These are phyloP conservation scores for Physcomitrellopsis africana DNA, from an alignment of 225 moss, liverwort and hornwort species.

Conservation along the genomic window DNA sequence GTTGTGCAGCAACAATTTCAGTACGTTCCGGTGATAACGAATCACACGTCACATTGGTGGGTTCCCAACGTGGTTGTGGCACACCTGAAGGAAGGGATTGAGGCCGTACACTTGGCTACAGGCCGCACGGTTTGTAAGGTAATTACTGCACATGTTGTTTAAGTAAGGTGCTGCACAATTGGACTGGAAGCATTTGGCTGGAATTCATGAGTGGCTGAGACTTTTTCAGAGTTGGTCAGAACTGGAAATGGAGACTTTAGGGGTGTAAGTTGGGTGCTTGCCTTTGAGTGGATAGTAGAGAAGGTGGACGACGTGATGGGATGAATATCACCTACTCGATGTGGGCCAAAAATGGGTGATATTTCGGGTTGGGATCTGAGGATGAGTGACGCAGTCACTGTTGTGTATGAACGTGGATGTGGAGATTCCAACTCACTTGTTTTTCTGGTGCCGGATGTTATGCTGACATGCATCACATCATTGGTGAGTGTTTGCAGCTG, in stretches of 20 bases:
- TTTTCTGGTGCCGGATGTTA: background rate
- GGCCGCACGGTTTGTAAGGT: constrained; percentile 95
- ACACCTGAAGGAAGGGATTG: constrained; percentile 91
- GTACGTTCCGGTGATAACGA: constrained; percentile 77
- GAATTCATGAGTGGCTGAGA: background rate
- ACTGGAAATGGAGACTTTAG: background rate
- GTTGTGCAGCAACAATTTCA: constrained; percentile 52
- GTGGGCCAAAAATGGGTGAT: background rate
- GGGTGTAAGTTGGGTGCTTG: background rate
- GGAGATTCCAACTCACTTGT: constrained; percentile 1
- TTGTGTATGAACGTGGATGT: constrained; percentile 17
- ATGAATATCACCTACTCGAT: constrained; percentile 8
- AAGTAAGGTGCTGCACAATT: constrained; percentile 2
- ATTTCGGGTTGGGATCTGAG: constrained; percentile 3
- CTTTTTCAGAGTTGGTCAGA: background rate
- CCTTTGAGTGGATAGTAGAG: background rate
- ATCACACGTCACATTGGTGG: constrained; percentile 78
- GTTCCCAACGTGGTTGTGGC: constrained; percentile 94
- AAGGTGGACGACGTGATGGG: background rate
- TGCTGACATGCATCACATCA: constrained; percentile 17
- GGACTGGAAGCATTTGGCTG: background rate
- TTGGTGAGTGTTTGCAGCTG: constrained; percentile 53
- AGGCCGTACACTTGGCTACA: constrained; percentile 88
- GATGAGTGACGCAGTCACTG: constrained; percentile 8
- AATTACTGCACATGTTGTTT: constrained; percentile 21